Evolutionary conservation across 495 filamentous ascomycete species (phyloP).

Genomic region (Daldinia decipiens): DNA sequence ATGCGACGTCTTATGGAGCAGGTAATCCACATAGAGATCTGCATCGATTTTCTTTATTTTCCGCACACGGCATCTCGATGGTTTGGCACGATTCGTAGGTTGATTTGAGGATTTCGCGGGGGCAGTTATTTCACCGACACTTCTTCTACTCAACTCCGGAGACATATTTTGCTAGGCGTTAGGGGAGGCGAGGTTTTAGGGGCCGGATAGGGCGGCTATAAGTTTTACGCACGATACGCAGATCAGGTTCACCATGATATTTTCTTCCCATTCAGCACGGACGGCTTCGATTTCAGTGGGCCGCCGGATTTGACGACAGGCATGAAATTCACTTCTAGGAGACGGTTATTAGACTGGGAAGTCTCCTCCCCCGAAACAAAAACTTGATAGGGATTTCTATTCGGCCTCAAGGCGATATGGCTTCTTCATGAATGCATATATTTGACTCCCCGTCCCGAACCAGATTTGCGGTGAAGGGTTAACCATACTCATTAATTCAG

Average conservation of each 20-base stretch:
- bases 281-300: slow-evolving; percentile 11
- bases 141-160: slow-evolving; percentile 25
- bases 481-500: slow-evolving; percentile 34
- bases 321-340: slow-evolving; percentile 24
- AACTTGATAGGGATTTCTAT: slow-evolving; percentile 22
- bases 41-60: slow-evolving; percentile 30
- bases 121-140: slow-evolving; percentile 13
- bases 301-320: slow-evolving; percentile 27
- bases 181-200: slow-evolving; percentile 16
- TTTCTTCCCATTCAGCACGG: slow-evolving; percentile 11
- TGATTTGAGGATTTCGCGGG: slow-evolving; percentile 18
- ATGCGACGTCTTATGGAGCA: slow-evolving; percentile 36
- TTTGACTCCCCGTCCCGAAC: slow-evolving; percentile 6
- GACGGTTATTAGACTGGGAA: slow-evolving; percentile 35
- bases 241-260: slow-evolving; percentile 25
- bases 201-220: slow-evolving; percentile 24
- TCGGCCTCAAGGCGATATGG: slow-evolving; percentile 28
- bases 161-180: slow-evolving; percentile 38
- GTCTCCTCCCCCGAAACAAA: slow-evolving; percentile 25
- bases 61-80: slow-evolving; percentile 32
- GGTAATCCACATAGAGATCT: slow-evolving; percentile 42
- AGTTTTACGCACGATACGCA: slow-evolving; percentile 37
- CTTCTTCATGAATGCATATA: slow-evolving; percentile 28
- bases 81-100: slow-evolving; percentile 33
- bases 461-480: slow-evolving; percentile 18